Conservation (phyloP, 495 filamentous ascomycete species). For the Neurospora discreta region DNA sequence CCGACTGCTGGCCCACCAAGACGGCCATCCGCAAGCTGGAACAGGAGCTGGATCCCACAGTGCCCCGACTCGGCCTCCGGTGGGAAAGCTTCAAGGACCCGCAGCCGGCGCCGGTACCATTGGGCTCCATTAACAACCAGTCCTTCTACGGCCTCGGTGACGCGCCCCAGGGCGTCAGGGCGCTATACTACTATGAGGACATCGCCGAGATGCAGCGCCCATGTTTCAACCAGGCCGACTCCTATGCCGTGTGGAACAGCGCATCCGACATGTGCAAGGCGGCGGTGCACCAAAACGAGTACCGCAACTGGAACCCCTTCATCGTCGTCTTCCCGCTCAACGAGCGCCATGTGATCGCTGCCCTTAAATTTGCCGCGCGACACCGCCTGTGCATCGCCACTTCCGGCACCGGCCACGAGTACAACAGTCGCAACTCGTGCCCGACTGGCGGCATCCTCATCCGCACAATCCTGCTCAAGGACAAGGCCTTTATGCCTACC, state of each 20-base stretch:
- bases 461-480: slow-evolving; percentile 1
- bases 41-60: not conserved
- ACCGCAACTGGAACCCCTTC: slow-evolving; percentile 1
- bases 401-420: not conserved
- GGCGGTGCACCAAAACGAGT: slow-evolving; percentile 2
- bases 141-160: slow-evolving; percentile 1
- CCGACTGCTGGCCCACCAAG: slow-evolving; percentile 3
- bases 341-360: not conserved
- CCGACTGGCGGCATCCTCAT: slow-evolving; percentile 3
- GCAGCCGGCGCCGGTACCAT: slow-evolving; percentile 1
- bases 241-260: not conserved
- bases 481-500: not conserved
- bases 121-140: not conserved
- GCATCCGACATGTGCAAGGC: slow-evolving; percentile 3
- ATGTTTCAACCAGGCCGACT: not conserved
- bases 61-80: not conserved
- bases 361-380: not conserved
- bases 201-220: slow-evolving; percentile 1
- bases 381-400: slow-evolving; percentile 2
- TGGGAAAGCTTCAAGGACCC: not conserved
- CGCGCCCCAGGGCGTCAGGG: not conserved
- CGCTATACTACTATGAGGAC: not conserved
- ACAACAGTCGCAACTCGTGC: slow-evolving; percentile 4
- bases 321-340: slow-evolving; percentile 4
- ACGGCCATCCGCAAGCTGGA: not conserved